Base-by-base conservation (phyloP, 2,329 filamentous ascomycete genomes). In the Monosporascus ibericus region DNA sequence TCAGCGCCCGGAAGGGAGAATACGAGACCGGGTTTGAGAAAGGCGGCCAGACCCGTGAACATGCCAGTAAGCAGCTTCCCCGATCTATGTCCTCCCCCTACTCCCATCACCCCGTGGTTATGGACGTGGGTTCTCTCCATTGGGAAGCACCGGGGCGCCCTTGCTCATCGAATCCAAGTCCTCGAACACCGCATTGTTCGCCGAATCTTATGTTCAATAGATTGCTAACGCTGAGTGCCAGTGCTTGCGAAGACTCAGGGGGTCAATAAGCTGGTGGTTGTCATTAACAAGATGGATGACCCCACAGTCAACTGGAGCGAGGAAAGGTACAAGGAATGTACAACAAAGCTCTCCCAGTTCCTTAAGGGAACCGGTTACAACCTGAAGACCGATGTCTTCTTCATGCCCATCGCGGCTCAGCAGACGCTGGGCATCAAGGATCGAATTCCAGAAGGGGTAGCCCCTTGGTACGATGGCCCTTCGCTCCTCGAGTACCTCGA, bases 231-330 rank as follows among this genome's bases (percentile, higher is more conserved):
- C 38, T n/a, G 38, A 20, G 17, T 34, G 5, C 38, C 17, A 40
- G 38, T 99, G 78, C 80, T 99, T 68, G 95, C 95, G 61, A 96
- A 97, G 76, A 99, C 95, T 1, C 92, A 96, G 69, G 94, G 94
- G 73, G 94, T 99, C 55, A 95, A 95, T 80, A 96, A 96, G 75
- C 81, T 99, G 52, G 79, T 97, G 46, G 86, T 99, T 30, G 94
- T 82, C 50, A 92, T 96, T 69, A 99, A 99, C 83, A 99, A 99
- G 80, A 99, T 99, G 95, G 94, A 99, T 68, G 94, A 99, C 68
- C 78, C 87, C 11, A 99, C 94, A 3, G 95, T 99, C 49, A 84
- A 96, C 66, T 99, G 95, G 95, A 94, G 88, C 51, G 84, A 96
- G 63, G 88, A 89, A 40, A 86, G 94, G 52, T 99, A 90, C 76